Percentiles rank a stretch among this genome's conserved stretches.
Evolutionary conservation across 306 rosid species (phyloP).

Genomic region (Ochetophila trinervis): DNA sequence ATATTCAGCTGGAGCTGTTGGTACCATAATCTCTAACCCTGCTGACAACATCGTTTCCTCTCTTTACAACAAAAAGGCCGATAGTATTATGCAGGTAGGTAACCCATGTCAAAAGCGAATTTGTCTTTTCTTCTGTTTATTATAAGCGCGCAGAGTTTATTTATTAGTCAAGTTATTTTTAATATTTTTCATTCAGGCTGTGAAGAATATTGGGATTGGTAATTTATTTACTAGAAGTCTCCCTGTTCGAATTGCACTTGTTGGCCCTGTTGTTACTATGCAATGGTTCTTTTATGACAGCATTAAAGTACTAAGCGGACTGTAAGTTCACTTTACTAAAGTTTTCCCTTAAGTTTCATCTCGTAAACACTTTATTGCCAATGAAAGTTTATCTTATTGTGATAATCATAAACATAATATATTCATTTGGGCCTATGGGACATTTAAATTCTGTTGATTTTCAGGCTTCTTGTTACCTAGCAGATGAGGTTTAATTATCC

Average conservation of each 20-base stretch:
- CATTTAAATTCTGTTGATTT: not conserved
- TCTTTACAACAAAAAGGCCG: slow-evolving; percentile 63
- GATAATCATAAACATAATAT: not conserved
- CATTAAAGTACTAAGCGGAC: slow-evolving; percentile 71
- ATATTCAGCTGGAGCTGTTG: slow-evolving; percentile 61
- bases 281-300: slow-evolving; percentile 97
- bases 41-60: slow-evolving; percentile 65
- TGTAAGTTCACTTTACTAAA: slow-evolving; percentile 53
- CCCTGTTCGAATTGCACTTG: slow-evolving; percentile 72
- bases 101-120: slow-evolving; percentile 5
- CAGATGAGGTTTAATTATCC: not conserved
- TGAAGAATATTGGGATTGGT: slow-evolving; percentile 71
- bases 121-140: slow-evolving; percentile 13
- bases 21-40: slow-evolving; percentile 60
- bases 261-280: slow-evolving; percentile 82
- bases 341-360: not conserved
- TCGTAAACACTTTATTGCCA: not conserved
- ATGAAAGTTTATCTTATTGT: not conserved
- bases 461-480: not conserved
- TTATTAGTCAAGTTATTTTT: slow-evolving; percentile 13
- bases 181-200: slow-evolving; percentile 44
- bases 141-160: not conserved
- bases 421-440: not conserved
- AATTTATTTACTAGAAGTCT: slow-evolving; percentile 87
- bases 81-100: slow-evolving; percentile 64